Percentiles rank a stretch among this genome's conserved stretches.
phyloP scores from a whole-genome alignment of 139 green algal genomes.

The Microglena sp. region DNA sequence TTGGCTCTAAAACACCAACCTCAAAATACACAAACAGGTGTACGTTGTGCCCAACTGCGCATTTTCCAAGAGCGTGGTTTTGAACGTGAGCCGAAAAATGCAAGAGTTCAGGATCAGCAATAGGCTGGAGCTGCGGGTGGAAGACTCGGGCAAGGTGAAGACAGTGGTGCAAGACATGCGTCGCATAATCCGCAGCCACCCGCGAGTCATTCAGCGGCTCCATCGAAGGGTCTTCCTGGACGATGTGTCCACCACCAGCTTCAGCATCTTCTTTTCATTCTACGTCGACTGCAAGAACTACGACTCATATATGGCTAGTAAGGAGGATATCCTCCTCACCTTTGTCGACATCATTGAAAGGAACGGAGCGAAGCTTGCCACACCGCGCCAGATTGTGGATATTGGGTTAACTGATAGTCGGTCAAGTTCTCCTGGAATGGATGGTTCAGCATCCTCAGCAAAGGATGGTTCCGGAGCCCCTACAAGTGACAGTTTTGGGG shows the following conservation, averaged over 20 bases:
- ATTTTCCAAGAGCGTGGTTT: slow-evolving; percentile 80
- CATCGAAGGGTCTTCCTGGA: slow-evolving; percentile 82
- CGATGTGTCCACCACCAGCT: slow-evolving; percentile 47
- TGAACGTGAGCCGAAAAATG: slow-evolving; percentile 81
- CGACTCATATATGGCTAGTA: slow-evolving; percentile 78
- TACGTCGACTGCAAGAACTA: slow-evolving; percentile 67
- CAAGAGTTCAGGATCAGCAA: slow-evolving; percentile 84
- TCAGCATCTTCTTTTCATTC: slow-evolving; percentile 36
- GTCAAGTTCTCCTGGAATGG: neutral
- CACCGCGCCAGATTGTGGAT: slow-evolving; percentile 29
- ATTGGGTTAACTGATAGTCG: neutral
- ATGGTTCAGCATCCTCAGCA: too few species aligned
- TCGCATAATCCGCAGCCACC: slow-evolving; percentile 68
- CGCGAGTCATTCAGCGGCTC: slow-evolving; percentile 80
- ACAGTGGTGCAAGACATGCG: slow-evolving; percentile 56
- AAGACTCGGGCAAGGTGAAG: slow-evolving; percentile 53
- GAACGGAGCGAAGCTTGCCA: slow-evolving; percentile 66
- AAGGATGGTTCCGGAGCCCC: too few species aligned
- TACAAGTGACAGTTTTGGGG: too few species aligned
- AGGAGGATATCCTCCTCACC: slow-evolving; percentile 74
- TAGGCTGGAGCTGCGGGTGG: slow-evolving; percentile 47
- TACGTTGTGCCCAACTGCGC: slow-evolving; percentile 61
- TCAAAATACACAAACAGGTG: too few species aligned
- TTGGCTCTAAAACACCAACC: too few species aligned
- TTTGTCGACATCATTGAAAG: slow-evolving; percentile 70